These are phyloP conservation scores for Lasiosphaeria miniovina DNA, from an alignment of 495 filamentous ascomycete species.

Conservation along the genomic window DNA sequence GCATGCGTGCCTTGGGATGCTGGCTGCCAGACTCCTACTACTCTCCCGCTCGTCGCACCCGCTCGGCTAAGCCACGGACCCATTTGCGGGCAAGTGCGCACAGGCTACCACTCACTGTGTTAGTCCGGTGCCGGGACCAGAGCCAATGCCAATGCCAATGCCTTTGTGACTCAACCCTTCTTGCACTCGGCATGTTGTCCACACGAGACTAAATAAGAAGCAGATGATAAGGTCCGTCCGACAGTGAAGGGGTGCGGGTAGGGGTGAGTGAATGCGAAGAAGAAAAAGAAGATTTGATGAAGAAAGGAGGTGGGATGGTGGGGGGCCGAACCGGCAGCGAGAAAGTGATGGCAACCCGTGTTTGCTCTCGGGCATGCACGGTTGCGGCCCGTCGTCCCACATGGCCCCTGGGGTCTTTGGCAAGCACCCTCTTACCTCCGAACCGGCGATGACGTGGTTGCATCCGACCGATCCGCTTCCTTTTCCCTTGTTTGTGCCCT, in stretches of 20 bases:
- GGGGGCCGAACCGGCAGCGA: neutral
- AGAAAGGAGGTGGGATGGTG: neutral
- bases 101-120: no score
- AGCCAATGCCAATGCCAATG: no score
- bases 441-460: conserved; percentile 3
- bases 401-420: neutral
- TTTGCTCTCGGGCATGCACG: neutral
- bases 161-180: no score
- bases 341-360: neutral
- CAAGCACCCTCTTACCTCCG: neutral
- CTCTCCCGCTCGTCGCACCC: no score
- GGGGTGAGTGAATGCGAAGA: no score
- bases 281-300: neutral
- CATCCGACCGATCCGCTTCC: neutral
- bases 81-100: no score
- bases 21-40: neutral
- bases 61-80: no score
- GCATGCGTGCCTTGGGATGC: neutral
- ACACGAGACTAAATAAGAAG: no score
- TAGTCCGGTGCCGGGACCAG: no score
- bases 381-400: conserved; percentile 1
- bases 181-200: no score
- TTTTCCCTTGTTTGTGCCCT: neutral
- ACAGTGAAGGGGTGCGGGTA: no score
- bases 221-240: no score